Conservation (phyloP, 768 basidiomycete species). For the Amanita exitialis region DNA sequence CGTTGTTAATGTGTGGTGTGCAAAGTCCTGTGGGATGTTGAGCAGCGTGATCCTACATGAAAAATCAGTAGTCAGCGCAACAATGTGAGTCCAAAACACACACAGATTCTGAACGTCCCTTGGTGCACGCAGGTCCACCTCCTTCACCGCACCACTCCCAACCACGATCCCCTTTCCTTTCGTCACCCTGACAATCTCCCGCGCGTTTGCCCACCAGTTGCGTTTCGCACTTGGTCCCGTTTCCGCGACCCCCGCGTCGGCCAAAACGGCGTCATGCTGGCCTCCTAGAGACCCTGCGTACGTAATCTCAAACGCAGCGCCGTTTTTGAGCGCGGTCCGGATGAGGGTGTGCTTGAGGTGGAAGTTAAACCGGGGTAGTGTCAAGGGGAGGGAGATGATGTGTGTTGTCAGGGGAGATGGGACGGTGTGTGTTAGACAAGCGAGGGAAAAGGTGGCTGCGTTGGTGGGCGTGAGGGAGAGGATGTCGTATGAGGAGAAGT, state of each 20-base stretch:
- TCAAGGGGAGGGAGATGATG: slow-evolving; percentile 72
- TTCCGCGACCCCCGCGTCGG: slow-evolving; percentile 39
- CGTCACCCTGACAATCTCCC: slow-evolving; percentile 71
- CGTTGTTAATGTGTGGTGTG: slow-evolving; percentile 52
- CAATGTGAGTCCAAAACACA: slow-evolving; percentile 14
- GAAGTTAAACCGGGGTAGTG: slow-evolving; percentile 68
- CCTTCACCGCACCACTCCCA: slow-evolving; percentile 53
- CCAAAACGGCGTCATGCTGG: slow-evolving; percentile 37
- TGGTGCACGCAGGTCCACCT: slow-evolving; percentile 60
- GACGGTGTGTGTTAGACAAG: slow-evolving; percentile 70
- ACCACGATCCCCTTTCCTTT: slow-evolving; percentile 72
- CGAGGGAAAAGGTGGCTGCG: slow-evolving; percentile 59
- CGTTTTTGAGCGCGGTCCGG: slow-evolving; percentile 72
- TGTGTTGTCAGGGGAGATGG: slow-evolving; percentile 74
- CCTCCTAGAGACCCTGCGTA: slow-evolving; percentile 69
- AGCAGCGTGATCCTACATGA: slow-evolving; percentile 44
- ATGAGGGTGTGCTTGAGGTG: slow-evolving; percentile 78
- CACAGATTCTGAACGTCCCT: slow-evolving; percentile 72
- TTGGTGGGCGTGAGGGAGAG: slow-evolving; percentile 71
- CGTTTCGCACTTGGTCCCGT: slow-evolving; percentile 48
- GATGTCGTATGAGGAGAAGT: slow-evolving; percentile 65
- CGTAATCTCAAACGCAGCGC: slow-evolving; percentile 73
- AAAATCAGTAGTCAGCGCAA: background rate
- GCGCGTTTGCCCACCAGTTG: slow-evolving; percentile 78
- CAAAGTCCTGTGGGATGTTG: slow-evolving; percentile 57